Base-by-base conservation (phyloP, 164 flowering plant species). In the Taxillus chinensis region DNA sequence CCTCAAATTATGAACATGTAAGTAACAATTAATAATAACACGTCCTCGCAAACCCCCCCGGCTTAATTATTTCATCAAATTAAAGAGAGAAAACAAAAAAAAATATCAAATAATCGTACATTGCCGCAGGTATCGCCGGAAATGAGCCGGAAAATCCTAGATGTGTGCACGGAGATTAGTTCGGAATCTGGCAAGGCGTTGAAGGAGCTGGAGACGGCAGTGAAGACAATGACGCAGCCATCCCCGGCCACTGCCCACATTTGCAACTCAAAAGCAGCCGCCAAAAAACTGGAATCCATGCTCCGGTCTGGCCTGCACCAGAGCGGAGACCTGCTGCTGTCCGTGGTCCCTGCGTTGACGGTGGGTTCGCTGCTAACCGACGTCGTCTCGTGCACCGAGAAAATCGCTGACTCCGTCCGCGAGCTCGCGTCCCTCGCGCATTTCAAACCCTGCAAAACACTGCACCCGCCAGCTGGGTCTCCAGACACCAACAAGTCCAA, bases 351-450 rank as follows among this genome's bases (percentile, higher is more conserved):
- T 4, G 75, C 62, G 0, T 76, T 74, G 2, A 75, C 87, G 0
- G 78, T 82, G 4, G 77, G 86, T 38, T 78, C 89, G 4, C 55
- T 85, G 7, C 82, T 83, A 13, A 65, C 77, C 11, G 90, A 85
- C 46, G 64, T 81, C 11, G 76, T 78, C 5, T 16, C 60, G n/a
- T 79, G 79, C 73, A 75, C 79, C 0, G 80, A 81, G 60, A 68
- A 70, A 56, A 74, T 89, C 17, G 71, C 69, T 0, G 83, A 80
- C 11, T 64, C 83, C 0, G 81, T 83, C 27, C 66, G 70, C 39
- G 85, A 83, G 39, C 90, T 89, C 5, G 82, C 83, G 0, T 62
- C 71, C 6, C n/a, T 64, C 40, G 81, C 83, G 5, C 17, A 62
- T 8, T 82, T 82, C 67, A 67, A 78, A 72, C 65, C 6, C 3